phyloP scores from a whole-genome alignment of 345 rosid species.

The Aegle marmelos region DNA sequence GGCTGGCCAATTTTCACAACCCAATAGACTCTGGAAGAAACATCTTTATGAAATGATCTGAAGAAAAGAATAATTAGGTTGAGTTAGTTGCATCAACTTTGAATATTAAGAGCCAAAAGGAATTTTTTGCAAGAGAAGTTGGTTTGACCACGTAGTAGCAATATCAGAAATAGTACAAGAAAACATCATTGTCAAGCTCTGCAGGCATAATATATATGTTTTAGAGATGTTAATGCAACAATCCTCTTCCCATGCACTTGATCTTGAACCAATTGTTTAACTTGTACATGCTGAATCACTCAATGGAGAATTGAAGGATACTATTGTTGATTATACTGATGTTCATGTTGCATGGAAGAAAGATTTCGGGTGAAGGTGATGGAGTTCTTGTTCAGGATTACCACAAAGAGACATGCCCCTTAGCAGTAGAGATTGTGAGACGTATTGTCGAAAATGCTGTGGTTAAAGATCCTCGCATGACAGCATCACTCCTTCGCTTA shows the following conservation, averaged over 20 bases:
- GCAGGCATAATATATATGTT: background rate
- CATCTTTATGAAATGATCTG: background rate
- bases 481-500: slow-evolving; percentile 76
- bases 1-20: no score
- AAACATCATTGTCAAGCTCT: slow-evolving; percentile 7
- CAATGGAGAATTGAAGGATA: slow-evolving; percentile 29
- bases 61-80: slow-evolving; percentile 14
- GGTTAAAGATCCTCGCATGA: slow-evolving; percentile 69
- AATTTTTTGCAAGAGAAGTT: slow-evolving; percentile 24
- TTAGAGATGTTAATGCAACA: background rate
- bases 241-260: background rate
- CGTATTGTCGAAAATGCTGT: slow-evolving; percentile 53
- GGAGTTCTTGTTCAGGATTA: slow-evolving; percentile 44
- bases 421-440: slow-evolving; percentile 62
- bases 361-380: slow-evolving; percentile 20
- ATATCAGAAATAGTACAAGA: background rate
- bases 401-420: slow-evolving; percentile 76
- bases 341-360: slow-evolving; percentile 21
- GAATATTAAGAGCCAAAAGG: slow-evolving; percentile 19
- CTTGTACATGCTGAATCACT: background rate
- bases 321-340: slow-evolving; percentile 16
- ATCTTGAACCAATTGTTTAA: no score
- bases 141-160: slow-evolving; percentile 26
- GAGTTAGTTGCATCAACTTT: slow-evolving; percentile 45
- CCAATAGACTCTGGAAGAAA: no score